phyloP scores from a whole-genome alignment of 345 rosid genomes.

The Eucalyptus sp. region DNA sequence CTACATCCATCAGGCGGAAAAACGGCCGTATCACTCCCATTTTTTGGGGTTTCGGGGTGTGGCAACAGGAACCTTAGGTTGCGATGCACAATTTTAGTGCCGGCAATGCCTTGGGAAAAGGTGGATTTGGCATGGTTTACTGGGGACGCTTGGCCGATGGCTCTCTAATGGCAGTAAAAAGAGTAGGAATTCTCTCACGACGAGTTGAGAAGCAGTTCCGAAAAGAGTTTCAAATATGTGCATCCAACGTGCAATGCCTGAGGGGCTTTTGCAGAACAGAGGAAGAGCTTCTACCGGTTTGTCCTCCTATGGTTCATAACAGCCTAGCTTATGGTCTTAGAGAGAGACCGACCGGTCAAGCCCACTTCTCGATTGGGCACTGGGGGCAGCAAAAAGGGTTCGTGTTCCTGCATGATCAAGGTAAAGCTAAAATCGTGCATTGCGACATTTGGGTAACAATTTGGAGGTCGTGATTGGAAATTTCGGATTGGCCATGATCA shows the following conservation, averaged over 20 bases:
- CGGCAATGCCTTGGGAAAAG: background rate
- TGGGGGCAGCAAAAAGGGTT: background rate
- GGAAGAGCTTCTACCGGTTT: background rate
- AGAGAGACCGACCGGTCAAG: background rate
- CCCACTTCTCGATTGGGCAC: background rate
- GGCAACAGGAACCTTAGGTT: background rate
- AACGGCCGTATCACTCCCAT: rapidly evolving
- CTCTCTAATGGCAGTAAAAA: background rate
- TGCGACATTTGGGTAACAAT: background rate
- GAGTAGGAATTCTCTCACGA: background rate
- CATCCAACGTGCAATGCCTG: background rate
- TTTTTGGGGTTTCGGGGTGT: too few relatives aligned
- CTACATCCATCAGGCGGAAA: too few relatives aligned
- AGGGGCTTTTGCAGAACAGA: background rate
- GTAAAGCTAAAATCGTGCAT: background rate
- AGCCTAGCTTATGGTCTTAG: background rate
- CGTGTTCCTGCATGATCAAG: background rate
- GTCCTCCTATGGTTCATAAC: background rate
- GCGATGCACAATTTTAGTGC: background rate
- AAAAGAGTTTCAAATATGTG: background rate
- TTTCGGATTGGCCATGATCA: background rate
- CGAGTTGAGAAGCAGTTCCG: background rate
- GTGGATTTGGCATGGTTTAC: background rate
- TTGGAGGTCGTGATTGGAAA: background rate
- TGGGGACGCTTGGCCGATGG: background rate